Percentiles rank a stretch among this genome's conserved stretches.
These are phyloP conservation scores for Aspergillus asperescens DNA, from an alignment of 495 filamentous ascomycete species.

Conservation along the genomic window DNA sequence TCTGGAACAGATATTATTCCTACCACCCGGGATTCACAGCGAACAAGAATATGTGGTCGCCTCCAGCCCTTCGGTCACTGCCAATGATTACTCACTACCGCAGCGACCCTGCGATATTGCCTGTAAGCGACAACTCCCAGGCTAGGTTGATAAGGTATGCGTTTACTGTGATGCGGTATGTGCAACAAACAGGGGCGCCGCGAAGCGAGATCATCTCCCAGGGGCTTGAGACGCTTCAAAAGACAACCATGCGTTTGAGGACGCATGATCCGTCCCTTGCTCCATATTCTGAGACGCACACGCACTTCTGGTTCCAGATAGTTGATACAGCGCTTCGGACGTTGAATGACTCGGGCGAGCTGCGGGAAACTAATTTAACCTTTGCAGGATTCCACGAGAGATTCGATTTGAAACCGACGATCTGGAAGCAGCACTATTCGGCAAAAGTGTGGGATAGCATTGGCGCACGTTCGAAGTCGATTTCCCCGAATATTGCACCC, in stretches of 20 bases:
- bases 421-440: neutral
- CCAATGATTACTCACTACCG: neutral
- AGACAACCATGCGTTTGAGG: neutral
- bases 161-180: neutral
- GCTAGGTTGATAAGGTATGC: neutral
- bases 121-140: neutral
- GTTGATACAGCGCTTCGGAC: neutral
- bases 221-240: neutral
- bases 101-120: neutral
- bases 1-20: neutral
- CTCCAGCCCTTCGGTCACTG: neutral
- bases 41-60: too few species aligned
- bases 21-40: neutral
- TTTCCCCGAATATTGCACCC: neutral
- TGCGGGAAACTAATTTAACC: too few species aligned
- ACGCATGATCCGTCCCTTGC: neutral
- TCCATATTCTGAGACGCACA: conserved; percentile 1
- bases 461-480: neutral
- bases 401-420: neutral
- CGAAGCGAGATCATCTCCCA: neutral
- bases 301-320: conserved; percentile 2
- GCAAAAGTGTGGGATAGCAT: neutral
- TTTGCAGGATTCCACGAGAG: neutral
- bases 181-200: neutral
- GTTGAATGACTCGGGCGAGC: too few species aligned